Evolutionary conservation across 441 rosid genomes (phyloP).

Genomic region (Pelargonium myrrhifolium): DNA sequence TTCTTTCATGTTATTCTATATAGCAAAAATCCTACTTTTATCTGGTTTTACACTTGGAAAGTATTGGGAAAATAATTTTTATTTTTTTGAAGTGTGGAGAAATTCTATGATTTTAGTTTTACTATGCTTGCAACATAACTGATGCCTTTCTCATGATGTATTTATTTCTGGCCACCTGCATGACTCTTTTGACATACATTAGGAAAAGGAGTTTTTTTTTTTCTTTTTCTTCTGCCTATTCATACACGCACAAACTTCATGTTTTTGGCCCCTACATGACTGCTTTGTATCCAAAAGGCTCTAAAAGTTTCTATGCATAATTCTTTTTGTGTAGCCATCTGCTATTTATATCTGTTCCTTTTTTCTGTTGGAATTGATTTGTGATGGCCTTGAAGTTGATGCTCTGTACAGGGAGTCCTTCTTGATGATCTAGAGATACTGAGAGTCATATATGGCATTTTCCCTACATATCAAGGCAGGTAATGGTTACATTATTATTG

Average conservation of each 20-base stretch:
- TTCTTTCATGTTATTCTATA: background rate
- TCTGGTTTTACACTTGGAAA: background rate
- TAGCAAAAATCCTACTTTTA: background rate
- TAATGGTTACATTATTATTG: slow-evolving; percentile 19
- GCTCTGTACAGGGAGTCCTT: slow-evolving; percentile 51
- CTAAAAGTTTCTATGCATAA: background rate
- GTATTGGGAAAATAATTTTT: background rate
- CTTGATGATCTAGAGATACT: slow-evolving; percentile 64
- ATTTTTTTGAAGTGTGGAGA: background rate
- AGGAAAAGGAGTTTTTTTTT: background rate
- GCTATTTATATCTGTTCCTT: slow-evolving; percentile 1
- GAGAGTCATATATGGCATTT: slow-evolving; percentile 85
- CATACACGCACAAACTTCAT: background rate
- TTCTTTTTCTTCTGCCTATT: too few species aligned
- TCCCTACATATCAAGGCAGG: slow-evolving; percentile 85
- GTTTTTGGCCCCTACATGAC: slow-evolving; percentile 1
- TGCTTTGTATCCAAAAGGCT: background rate
- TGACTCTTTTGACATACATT: background rate
- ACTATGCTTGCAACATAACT: background rate
- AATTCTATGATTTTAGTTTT: background rate
- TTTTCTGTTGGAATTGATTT: background rate
- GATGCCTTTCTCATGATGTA: background rate
- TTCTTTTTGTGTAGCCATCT: background rate
- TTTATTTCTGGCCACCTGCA: background rate
- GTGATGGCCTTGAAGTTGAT: slow-evolving; percentile 5